Base-by-base conservation (phyloP, 306 rosid species). In the Glycine latifolia region DNA sequence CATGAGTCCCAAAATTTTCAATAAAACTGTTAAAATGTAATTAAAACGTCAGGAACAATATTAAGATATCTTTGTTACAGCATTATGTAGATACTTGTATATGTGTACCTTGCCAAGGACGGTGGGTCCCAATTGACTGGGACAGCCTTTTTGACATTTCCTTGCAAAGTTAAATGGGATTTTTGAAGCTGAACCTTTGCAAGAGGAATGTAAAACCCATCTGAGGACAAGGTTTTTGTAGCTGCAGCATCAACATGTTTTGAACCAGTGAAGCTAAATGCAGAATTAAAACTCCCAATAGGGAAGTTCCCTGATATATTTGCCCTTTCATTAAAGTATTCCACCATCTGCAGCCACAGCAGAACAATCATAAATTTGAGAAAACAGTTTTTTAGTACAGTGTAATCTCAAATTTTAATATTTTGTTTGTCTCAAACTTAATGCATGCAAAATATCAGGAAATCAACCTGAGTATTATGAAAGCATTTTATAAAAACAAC, bases 211-310 rank as follows among this genome's bases (percentile, higher is more conserved):
- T 86, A 92, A 84, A 86, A 89, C 12, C 97, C 97, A 79, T 92
- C 95, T 37, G 88, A 67, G 74, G 94, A 90, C 79, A 95, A 89
- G 50, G 91, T 82, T 90, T 92, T 95, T 3, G 94, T 88, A 11
- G 92, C 86, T 13, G 82, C 87, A 9, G 84, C 87, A 82, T 95
- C 98, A 48, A 88, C 75, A 78, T 80, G 88, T 86, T 82, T 92
- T 59, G 94, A 90, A 87, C 97, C 97, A 15, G 91, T 95, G 88
- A 95, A 92, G 90, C 97, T 93, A 83, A 95, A 95, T 66, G 95
- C 91, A 16, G 89, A 84, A 66, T 95, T 95, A 80, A 92, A 95
- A 87, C 94, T 89, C 79, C 98, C 98, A 78, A 94, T 83, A 43
- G 97, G 89, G 85, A 83, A 87, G 61, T 86, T 83, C 81, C 85